A percentile compares a stretch with the other conserved stretches of the same genome.
These are phyloP conservation scores for Mallotus nudiflorus DNA, from an alignment of 345 rosid genomes.

Conservation along the genomic window DNA sequence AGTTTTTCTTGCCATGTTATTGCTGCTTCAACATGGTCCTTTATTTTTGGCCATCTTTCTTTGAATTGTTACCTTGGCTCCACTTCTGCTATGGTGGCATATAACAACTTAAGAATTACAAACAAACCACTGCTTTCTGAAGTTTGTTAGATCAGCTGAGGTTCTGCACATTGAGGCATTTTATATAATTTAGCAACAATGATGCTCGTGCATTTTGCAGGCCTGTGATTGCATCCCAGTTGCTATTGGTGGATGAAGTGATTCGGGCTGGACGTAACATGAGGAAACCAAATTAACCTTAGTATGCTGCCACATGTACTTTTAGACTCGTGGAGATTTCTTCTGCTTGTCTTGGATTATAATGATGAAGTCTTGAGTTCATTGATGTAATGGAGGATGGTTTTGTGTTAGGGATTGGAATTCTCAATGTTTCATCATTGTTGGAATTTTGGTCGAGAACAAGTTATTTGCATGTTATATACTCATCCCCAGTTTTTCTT, in stretches of 20 bases:
- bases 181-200: background rate
- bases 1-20: background rate
- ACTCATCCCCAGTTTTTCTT: background rate
- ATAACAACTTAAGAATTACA: background rate
- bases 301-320: background rate
- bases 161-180: background rate
- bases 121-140: background rate
- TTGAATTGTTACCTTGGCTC: background rate
- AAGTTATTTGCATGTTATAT: background rate
- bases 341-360: background rate
- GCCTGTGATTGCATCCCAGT: conserved; percentile 92
- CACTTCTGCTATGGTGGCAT: background rate
- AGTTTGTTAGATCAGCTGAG: no score
- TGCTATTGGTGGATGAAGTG: conserved; percentile 94
- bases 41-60: background rate
- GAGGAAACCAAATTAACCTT: conserved; percentile 77
- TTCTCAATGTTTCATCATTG: background rate
- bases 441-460: conserved; percentile 16
- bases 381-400: conserved; percentile 13
- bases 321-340: background rate
- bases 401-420: conserved; percentile 3
- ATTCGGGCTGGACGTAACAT: conserved; percentile 95
- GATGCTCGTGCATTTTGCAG: conserved; percentile 40
- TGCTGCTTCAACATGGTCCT: background rate
- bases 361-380: background rate